Base-by-base conservation (phyloP, 345 rosid genomes). In the Leavenworthia alabamica region DNA sequence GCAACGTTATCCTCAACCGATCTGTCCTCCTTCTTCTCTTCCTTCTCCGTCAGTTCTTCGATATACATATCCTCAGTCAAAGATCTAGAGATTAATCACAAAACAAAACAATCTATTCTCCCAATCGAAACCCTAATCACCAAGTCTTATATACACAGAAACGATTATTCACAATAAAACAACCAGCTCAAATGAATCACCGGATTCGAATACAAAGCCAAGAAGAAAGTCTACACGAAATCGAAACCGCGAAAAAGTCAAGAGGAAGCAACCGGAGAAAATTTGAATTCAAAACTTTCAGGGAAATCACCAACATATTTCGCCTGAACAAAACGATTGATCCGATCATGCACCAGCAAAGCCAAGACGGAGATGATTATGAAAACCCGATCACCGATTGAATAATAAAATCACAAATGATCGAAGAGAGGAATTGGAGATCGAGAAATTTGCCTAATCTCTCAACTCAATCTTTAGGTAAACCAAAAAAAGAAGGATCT, bases 1-100 rank as follows among this genome's bases (percentile, higher is more conserved):
- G 20, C 68, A 14, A 29, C 54, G 54, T 27, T 62, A 56, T 20
- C 76, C 68, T 67, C 73, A 16, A 13, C 72, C 45, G n/a, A 45
- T 29, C 67, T 58, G 58, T 51, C 57, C 24, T 23, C 64, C 42
- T 57, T 66, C 63, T 6, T 33, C 17, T 26, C 77, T 39, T 54
- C 83, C 7, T 62, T 80, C 45, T 42, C 82, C 24, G 67, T 63
- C 84, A 87, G 52, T 53, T 89, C 95, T 77, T 89, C 96, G 79
- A 93, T 85, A 77, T 82, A 72, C 99, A 93, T 93, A 79, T 52
- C 75, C 73, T 52, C 74, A 67, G 65, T 67, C 62, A 60, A 67
- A 50, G 57, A 72, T 58, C 62, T 31, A 50, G 27, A 39, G 47
- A 76, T 40, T 68, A 51, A 68, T n/a, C 51, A 41, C 58, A 62